phyloP scores from a whole-genome alignment of 768 basidiomycete genomes.

The Leucogyrophana mollusca region DNA sequence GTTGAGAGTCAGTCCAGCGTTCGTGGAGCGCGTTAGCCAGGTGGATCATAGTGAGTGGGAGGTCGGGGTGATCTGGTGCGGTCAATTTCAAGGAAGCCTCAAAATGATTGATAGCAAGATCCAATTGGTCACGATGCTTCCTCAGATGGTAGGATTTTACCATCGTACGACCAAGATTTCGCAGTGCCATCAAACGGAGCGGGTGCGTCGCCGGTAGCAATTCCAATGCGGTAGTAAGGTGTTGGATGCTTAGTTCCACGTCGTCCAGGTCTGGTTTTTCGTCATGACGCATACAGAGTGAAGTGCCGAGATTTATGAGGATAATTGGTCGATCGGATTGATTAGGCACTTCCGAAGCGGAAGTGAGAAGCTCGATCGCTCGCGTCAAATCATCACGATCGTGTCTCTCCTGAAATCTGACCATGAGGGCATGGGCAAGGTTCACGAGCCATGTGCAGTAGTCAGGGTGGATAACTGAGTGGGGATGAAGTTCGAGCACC shows the following conservation, averaged over 20 bases:
- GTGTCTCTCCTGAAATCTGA: slow-evolving; percentile 14
- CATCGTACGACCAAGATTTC: too few species aligned
- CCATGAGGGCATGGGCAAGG: slow-evolving; percentile 10
- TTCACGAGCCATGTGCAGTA: slow-evolving; percentile 9
- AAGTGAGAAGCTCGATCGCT: slow-evolving; percentile 12
- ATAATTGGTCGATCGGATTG: slow-evolving; percentile 5
- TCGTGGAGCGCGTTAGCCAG: slow-evolving; percentile 9
- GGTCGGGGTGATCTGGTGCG: slow-evolving; percentile 14
- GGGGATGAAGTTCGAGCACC: slow-evolving; percentile 13
- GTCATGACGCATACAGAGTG: slow-evolving; percentile 10
- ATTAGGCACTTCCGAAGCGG: slow-evolving; percentile 10
- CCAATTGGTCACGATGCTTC: too few species aligned
- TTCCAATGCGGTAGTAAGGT: slow-evolving; percentile 9
- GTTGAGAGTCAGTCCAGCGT: too few species aligned
- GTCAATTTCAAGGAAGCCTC: slow-evolving; percentile 4
- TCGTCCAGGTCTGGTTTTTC: slow-evolving; percentile 6
- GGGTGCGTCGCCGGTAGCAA: slow-evolving; percentile 15
- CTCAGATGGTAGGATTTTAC: too few species aligned
- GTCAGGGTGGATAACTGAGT: neutral
- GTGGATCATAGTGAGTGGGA: neutral
- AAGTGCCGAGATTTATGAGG: slow-evolving; percentile 7
- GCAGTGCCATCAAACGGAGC: slow-evolving; percentile 4
- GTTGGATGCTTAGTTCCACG: slow-evolving; percentile 12
- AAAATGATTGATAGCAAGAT: slow-evolving; percentile 5
- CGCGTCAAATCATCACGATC: slow-evolving; percentile 11